Evolutionary conservation across 495 filamentous ascomycete species (phyloP).

Genomic region (Tuber melanosporum): DNA sequence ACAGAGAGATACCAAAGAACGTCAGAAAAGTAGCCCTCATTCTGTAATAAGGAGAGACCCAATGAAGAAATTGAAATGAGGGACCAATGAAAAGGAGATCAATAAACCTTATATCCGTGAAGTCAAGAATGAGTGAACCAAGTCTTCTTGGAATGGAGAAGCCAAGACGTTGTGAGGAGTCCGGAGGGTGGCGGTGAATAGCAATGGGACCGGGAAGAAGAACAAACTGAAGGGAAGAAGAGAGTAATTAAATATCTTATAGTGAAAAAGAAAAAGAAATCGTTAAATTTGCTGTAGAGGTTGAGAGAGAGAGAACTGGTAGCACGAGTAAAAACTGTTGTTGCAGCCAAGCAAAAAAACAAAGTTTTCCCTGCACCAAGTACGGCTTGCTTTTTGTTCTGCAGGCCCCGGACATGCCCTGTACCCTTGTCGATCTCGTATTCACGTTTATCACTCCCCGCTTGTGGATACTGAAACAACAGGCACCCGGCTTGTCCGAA

Average conservation of each 20-base stretch:
- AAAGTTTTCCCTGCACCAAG: not conserved
- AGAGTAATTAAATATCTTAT: not conserved
- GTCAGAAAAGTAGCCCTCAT: constrained; percentile 16
- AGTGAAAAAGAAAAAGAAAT: not conserved
- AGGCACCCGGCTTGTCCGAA: not conserved
- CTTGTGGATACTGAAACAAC: not conserved
- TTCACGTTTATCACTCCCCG: not conserved
- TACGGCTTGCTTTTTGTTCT: not conserved
- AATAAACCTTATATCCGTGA: not conserved
- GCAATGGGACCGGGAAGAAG: not conserved
- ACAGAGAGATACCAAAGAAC: constrained; percentile 7
- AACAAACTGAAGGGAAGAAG: not conserved
- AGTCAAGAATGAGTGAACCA: not conserved
- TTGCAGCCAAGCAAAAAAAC: not conserved
- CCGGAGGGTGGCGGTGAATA: not conserved
- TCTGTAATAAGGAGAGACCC: constrained; percentile 10
- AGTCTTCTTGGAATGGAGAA: not conserved
- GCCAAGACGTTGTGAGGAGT: not conserved
- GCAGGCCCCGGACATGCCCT: not conserved
- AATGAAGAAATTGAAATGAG: not conserved
- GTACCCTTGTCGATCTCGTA: not conserved
- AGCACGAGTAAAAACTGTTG: not conserved
- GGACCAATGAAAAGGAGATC: not conserved
- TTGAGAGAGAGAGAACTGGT: not conserved
- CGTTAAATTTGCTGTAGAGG: not conserved